Evolutionary conservation across 78 protist species (phyloP), one percentile per base, ranked within the genome.

Genomic region (Polysphondylium violaceum): DNA sequence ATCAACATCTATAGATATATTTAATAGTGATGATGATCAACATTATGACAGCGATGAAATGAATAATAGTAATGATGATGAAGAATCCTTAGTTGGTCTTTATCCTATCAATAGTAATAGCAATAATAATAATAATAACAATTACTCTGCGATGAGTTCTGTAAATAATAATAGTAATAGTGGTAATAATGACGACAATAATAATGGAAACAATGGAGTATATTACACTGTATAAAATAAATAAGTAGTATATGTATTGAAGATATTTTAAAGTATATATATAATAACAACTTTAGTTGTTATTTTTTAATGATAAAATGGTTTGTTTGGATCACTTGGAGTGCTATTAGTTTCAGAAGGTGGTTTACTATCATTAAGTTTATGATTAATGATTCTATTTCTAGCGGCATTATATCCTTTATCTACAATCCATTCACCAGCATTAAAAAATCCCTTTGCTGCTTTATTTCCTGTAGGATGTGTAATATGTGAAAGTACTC

Each of bases 381-480:
- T 76, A 27, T 74, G 38, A 19, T 64, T 35, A 5, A 73, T n/a
- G 1, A 72, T 44, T 27, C 21, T 36, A 51, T 41, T 88, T 64
- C 60, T 74, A 23, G 75, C 59, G n/a, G 43, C n/a, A 14, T 64
- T 67, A 0, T 65, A 55, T 11, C 87, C 33, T 36, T 88, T 88
- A 60, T 74, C 94, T 8, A 69, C 94, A 47, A 88, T 79, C 75
- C 77, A 88, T 63, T 88, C 94, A 36, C 94, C 94, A 21, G 69
- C 76, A 43, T 76, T 88, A 29, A 88, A 88, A 61, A 88, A 88
- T 11, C 85, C 94, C 59, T 50, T 61, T 0, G 81, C 65, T 19
- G 40, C 27, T 29, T 36, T 25, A 14, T 31, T 43, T 1, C 50
- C 58, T 7, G 43, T 76, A 44, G 68, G 64, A 33, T 76, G 44